Evolutionary conservation across 129 eudicot species (phyloP), one percentile per base, ranked within the genome.

Genomic region (Calendula officinalis): DNA sequence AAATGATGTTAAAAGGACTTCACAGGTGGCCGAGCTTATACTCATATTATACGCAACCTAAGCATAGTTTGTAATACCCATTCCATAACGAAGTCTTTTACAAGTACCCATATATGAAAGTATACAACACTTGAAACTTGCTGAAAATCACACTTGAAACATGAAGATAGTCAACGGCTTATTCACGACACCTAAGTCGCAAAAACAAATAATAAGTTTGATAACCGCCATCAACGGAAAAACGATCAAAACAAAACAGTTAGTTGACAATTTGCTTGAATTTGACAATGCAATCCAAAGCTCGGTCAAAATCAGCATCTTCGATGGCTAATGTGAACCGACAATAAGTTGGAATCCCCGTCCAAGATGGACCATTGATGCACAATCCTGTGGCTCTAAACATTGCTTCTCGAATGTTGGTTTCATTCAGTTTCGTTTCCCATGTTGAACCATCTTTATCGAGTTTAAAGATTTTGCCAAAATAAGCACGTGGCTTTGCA

Each of bases 281-380:
- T 51, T 81, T 76, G 40, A 67, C 50, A 38, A 92, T 84, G 82
- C 89, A 78, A 61, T 67, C 88, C 55, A 88, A 75, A 42, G 96
- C 95, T 50, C 70, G 89, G 63, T 83, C 80, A 64, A 88, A 92
- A 54, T 85, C 91, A 22, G 52, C 55, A 8, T 88, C 95, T 69
- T 85, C 95, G 57, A 88, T 65, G 56, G 96, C 96, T 7, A 88
- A 72, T 15, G 96, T 88, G 83, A 92, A 85, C 15, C 98, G 86
- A 27, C 96, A 92, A 68, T 78, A 92, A 17, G 84, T 91, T n/a
- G 91, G 91, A 46, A 92, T 83, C 67, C 98, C 98, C 1, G 98
- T 88, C 98, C 98, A 92, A 5, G 87, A 72, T 41, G 88, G 75
- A 60, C 98, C 82, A 17, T 85, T 92, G 74, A 92, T 85, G 85